Evolutionary conservation across 2,329 filamentous ascomycete species (phyloP), one percentile per base, ranked within the genome.

Genomic region (Exophiala sp.): DNA sequence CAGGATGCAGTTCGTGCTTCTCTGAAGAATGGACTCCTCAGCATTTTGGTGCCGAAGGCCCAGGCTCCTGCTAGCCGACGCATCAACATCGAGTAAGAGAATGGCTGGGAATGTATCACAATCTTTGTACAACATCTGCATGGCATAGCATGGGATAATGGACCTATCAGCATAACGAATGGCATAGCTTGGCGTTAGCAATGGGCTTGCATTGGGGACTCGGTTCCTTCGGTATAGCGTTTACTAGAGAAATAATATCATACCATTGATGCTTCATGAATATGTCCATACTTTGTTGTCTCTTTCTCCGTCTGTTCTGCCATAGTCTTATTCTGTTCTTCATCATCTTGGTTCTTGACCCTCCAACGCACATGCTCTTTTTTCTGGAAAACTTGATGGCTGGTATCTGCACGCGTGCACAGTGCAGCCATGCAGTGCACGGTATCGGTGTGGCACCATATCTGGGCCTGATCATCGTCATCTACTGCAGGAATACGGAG

Each of bases 1-100:
- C 81, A 83, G 64, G 81, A 85, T 32, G 72, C 69, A n/a, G 82
- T 85, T 62, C 82, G 78, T 69, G 82, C 82, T 16, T 78, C 70
- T 49, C 65, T 85, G 67, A 84, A 80, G 72, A 77, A 85, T 62
- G 82, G 82, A 9, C 76, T 85, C 50, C 68, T 85, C 49, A 77
- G 71, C 50, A 75, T 85, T 39, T 63, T 77, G 5, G 76, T 85
- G 6, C 82, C 82, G 2, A 85, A 84, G 72, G 73, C 75, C 21
- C 66, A 72, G 54, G 72, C 73, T 11, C 71, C 75, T 5, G 68
- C 69, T 52, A 65, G 71, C 46, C 77, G 76, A 68, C 80, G 76
- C 70, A 81, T 85, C 63, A 73, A 70, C 54, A 78, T 85, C 58
- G 75, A 83, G 73, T 83, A 76, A 67, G 52, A 16, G 8, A 14